Conservation (phyloP, 805 yeast species). For the Myxozyma kluyveri region DNA sequence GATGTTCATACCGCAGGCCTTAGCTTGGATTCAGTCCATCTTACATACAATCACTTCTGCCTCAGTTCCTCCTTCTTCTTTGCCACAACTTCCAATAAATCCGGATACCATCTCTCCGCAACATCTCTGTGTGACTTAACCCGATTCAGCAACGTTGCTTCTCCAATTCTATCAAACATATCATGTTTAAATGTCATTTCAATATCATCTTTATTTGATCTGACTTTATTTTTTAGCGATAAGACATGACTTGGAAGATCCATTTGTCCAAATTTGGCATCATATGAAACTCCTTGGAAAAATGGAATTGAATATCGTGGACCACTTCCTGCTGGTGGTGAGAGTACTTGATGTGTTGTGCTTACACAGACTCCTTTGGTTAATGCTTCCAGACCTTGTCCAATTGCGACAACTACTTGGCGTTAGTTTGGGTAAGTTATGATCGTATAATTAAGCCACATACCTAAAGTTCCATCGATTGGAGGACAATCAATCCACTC, state of each 20-base stretch:
- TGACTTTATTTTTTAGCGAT: conserved; percentile 9
- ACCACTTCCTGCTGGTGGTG: conserved; percentile 40
- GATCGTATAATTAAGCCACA: not conserved
- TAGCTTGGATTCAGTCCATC: no score
- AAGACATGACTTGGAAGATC: conserved; percentile 18
- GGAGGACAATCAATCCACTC: conserved; percentile 58
- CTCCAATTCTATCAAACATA: conserved; percentile 37
- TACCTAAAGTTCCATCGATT: conserved; percentile 35
- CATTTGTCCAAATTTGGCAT: conserved; percentile 23
- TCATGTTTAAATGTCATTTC: conserved; percentile 25
- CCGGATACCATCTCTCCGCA: conserved; percentile 43
- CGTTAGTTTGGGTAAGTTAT: conserved; percentile 22
- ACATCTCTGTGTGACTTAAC: conserved; percentile 44
- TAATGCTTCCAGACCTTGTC: conserved; percentile 60
- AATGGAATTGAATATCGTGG: conserved; percentile 47
- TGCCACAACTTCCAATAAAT: conserved; percentile 29
- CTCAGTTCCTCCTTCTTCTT: conserved; percentile 15
- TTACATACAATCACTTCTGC: not conserved
- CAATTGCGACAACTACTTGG: conserved; percentile 56
- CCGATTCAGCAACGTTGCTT: conserved; percentile 44
- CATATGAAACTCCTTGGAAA: conserved; percentile 42
- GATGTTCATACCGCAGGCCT: no score
- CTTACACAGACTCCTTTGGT: conserved; percentile 59
- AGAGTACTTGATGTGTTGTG: conserved; percentile 48
- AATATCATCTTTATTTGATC: conserved; percentile 16